Evolutionary conservation across 106 monocot species (phyloP).

Genomic region (Dactylorhiza incarnata): DNA sequence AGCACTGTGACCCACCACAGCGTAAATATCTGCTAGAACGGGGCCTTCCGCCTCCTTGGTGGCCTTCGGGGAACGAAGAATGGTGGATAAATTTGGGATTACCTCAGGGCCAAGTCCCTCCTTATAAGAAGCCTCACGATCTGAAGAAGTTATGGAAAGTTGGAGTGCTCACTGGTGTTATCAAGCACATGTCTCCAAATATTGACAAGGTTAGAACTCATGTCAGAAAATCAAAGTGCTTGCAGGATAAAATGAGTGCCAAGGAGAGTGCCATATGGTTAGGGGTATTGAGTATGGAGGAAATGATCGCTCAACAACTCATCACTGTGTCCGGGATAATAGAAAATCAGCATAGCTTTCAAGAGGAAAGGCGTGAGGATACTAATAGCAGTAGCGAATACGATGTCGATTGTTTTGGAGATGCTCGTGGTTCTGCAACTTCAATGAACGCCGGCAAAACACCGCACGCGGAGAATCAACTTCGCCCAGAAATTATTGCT

Average conservation of each 20-base stretch:
- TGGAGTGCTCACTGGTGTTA: conserved; percentile 82
- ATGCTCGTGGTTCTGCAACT: conserved; percentile 35
- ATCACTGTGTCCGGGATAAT: conserved; percentile 49
- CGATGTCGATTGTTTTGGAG: conserved; percentile 47
- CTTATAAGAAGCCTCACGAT: conserved; percentile 94
- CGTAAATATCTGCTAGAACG: conserved; percentile 83
- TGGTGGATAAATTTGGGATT: conserved; percentile 80
- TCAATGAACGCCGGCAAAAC: conserved; percentile 26
- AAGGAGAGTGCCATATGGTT: conserved; percentile 94
- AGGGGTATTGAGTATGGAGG: conserved; percentile 68
- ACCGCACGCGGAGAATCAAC: conserved; percentile 4
- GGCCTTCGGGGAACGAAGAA: conserved; percentile 86
- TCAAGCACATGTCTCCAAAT: conserved; percentile 98
- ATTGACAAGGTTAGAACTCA: conserved; percentile 73
- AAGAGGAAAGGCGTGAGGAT: conserved; percentile 45
- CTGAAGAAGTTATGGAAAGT: conserved; percentile 96
- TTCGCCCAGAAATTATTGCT: conserved; percentile 7
- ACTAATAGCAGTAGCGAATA: conserved; percentile 49
- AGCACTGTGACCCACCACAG: conserved; percentile 89
- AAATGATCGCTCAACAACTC: conserved; percentile 24
- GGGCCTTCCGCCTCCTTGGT: conserved; percentile 86
- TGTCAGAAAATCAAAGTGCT: conserved; percentile 88
- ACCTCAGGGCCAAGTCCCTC: conserved; percentile 41
- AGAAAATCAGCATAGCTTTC: conserved; percentile 32
- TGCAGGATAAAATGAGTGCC: conserved; percentile 98